phyloP scores from a whole-genome alignment of 106 monocot species.

The Posidonia australis region DNA sequence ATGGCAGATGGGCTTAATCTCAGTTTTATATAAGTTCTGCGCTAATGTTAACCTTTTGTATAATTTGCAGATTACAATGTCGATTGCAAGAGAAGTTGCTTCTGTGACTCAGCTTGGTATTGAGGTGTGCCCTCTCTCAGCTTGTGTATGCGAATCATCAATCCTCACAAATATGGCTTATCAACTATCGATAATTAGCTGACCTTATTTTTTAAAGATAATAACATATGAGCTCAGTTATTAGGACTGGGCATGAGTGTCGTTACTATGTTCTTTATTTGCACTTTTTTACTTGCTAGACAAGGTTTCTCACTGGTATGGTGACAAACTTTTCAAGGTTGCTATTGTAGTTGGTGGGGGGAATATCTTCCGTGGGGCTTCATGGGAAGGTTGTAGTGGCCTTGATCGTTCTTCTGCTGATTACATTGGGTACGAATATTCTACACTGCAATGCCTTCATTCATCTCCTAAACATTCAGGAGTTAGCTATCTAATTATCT shows the following conservation, averaged over 20 bases:
- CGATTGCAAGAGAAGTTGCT: constrained; percentile 96
- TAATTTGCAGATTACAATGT: constrained; percentile 78
- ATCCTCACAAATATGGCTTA: no score
- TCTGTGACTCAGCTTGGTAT: constrained; percentile 75
- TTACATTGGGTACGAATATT: constrained; percentile 70
- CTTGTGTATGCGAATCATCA: not conserved
- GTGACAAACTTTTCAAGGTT: constrained; percentile 30
- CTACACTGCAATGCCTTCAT: not conserved
- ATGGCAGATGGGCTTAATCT: no score
- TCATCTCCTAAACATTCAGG: not conserved
- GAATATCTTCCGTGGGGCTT: constrained; percentile 92
- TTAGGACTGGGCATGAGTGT: no score
- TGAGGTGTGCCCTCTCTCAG: constrained; percentile 35
- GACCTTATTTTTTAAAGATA: no score
- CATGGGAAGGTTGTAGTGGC: constrained; percentile 90
- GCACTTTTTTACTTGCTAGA: no score
- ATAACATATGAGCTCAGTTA: no score
- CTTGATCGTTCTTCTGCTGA: constrained; percentile 98
- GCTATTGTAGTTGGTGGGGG: constrained; percentile 98
- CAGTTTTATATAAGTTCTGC: not conserved
- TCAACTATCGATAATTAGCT: no score
- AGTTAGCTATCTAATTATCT: not conserved
- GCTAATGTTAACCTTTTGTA: not conserved
- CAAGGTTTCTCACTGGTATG: no score
- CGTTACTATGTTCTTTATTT: no score